Base-by-base conservation (phyloP, 768 basidiomycete genomes). In the Mycena crocata region DNA sequence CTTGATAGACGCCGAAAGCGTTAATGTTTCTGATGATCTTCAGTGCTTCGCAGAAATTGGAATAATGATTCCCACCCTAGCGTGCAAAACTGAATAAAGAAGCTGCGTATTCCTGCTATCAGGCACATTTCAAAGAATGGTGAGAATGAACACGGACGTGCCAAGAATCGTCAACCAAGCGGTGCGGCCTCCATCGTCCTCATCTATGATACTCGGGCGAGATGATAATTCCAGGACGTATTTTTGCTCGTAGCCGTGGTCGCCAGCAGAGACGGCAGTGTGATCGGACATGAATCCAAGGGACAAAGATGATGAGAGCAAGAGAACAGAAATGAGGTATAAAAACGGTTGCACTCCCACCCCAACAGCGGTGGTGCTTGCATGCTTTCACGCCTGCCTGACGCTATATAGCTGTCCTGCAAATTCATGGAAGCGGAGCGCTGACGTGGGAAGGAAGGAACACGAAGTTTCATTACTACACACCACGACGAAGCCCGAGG, bases 1-100 rank as follows among this genome's bases (percentile, higher is more conserved):
- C 65, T 23, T 66, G 65, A 42, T 66, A 66, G 23, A 66, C 58
- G 6, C 65, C 65, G 49, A 60, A 66, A 1, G 65, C 58, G 23
- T 61, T 66, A 31, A 55, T 66, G n/a, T 37, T 61, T n/a, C 64
- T 65, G 50, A 23, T 21, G 5, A 31, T 24, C 23, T 35, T 65
- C 12, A 54, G 64, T 28, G 5, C 14, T 14, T 46, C 9, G 1
- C 39, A 40, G 13, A 24, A 57, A 28, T 9, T 31, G 10, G 23
- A 7, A 24, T 3, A 10, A 30, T 8, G 48, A 28, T 12, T 24
- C 64, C 14, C 7, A 65, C 64, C 65, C 65, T 17, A 66, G 37
- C 32, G 65, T 66, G 58, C 65, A 66, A 40, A 66, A 66, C 31
- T 66, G 65, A 19, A 66, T 66, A 40, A 66, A 60, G 24, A 66